A percentile compares a stretch with the other conserved stretches of the same genome.
Evolutionary conservation across 768 basidiomycete genomes (phyloP).

Genomic region (Naganishia kalamii): DNA sequence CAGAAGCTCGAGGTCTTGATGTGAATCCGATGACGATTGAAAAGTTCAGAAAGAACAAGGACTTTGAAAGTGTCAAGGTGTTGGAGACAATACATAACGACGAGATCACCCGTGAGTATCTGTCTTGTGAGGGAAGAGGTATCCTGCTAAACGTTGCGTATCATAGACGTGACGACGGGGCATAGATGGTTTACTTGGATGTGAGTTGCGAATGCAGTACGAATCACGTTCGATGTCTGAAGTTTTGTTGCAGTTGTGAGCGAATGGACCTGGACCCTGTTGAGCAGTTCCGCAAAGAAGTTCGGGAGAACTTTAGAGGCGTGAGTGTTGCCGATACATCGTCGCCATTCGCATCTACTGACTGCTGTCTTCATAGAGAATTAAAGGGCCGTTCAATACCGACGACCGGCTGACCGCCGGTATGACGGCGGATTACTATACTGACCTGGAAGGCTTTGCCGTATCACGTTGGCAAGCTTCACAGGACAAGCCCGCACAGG

Average conservation of each 20-base stretch:
- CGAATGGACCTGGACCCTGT: slow-evolving; percentile 54
- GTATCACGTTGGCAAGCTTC: slow-evolving; percentile 10
- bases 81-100: slow-evolving; percentile 73
- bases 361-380: slow-evolving; percentile 18
- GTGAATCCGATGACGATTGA: slow-evolving; percentile 75
- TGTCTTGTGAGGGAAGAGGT: background rate
- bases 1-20: slow-evolving; percentile 76
- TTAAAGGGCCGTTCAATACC: slow-evolving; percentile 77
- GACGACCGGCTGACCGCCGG: slow-evolving; percentile 68
- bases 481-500: background rate
- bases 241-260: slow-evolving; percentile 24
- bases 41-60: slow-evolving; percentile 61
- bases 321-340: background rate
- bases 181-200: slow-evolving; percentile 79
- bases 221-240: slow-evolving; percentile 12
- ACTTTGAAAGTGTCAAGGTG: slow-evolving; percentile 59
- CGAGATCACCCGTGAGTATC: slow-evolving; percentile 53
- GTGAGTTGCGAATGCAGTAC: slow-evolving; percentile 43
- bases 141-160: slow-evolving; percentile 40
- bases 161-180: slow-evolving; percentile 62
- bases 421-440: slow-evolving; percentile 65
- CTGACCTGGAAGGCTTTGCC: slow-evolving; percentile 55
- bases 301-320: slow-evolving; percentile 63
- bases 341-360: background rate
- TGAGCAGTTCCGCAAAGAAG: slow-evolving; percentile 62